Percentiles rank a stretch among this genome's conserved stretches.
Evolutionary conservation across 2,329 filamentous ascomycete genomes (phyloP).

Genomic region (Mariannaea elegans): DNA sequence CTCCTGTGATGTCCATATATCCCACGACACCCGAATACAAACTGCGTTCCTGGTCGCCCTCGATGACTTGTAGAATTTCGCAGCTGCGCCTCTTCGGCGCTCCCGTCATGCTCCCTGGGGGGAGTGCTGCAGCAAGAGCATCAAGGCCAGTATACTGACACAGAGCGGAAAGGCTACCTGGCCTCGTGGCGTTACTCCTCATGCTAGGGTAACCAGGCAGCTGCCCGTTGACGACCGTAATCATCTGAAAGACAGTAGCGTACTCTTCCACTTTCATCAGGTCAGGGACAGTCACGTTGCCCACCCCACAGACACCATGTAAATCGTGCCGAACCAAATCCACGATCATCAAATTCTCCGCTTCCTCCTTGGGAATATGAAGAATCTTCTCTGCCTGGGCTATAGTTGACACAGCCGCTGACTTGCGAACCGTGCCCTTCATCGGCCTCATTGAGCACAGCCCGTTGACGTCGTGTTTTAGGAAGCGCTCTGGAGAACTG

Average conservation of each 20-base stretch:
- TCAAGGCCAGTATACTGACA: constrained; percentile 70
- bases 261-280: constrained; percentile 92
- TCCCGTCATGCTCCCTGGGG: constrained; percentile 95
- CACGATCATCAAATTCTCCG: constrained; percentile 98
- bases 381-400: constrained; percentile 77
- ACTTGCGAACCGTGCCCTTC: constrained; percentile 94
- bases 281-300: constrained; percentile 77
- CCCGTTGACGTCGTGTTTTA: constrained; percentile 64
- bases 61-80: constrained; percentile 78
- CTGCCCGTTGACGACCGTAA: constrained; percentile 82
- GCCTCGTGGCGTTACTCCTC: constrained; percentile 21
- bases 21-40: constrained; percentile 91
- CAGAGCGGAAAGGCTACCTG: constrained; percentile 13
- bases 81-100: constrained; percentile 94
- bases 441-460: constrained; percentile 87
- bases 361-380: constrained; percentile 85
- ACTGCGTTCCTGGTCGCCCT: constrained; percentile 69
- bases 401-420: constrained; percentile 69
- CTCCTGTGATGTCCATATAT: constrained; percentile 86
- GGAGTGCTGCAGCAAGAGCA: constrained; percentile 79
- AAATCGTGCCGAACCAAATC: constrained; percentile 95
- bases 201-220: constrained; percentile 49
- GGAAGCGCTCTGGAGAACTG: constrained; percentile 89
- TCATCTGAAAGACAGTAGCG: constrained; percentile 89
- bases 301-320: constrained; percentile 81